Percentiles rank a stretch among this genome's conserved stretches.
Evolutionary conservation across 495 filamentous ascomycete genomes (phyloP).

Genomic region (Penicillium ochrochloron): DNA sequence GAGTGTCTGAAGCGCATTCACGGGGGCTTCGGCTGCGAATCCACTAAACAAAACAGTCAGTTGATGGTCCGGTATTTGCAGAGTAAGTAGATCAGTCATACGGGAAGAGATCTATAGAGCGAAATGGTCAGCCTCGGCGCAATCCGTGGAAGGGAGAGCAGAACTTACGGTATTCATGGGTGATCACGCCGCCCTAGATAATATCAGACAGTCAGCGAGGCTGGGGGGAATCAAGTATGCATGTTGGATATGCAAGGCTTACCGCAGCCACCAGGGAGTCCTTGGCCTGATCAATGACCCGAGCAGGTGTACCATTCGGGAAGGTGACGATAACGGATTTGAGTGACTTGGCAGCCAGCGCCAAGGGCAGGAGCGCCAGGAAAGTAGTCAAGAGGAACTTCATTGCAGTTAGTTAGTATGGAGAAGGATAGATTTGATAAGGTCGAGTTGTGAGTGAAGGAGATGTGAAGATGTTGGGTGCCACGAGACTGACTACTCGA

Average conservation of each 20-base stretch:
- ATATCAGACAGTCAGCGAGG: slow-evolving; percentile 4
- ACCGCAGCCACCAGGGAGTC: slow-evolving; percentile 69
- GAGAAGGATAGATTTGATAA: neutral
- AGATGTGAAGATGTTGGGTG: neutral
- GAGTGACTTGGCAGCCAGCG: slow-evolving; percentile 59
- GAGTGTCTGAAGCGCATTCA: slow-evolving; percentile 70
- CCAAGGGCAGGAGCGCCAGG: slow-evolving; percentile 59
- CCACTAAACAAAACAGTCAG: slow-evolving; percentile 56
- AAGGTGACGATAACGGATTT: slow-evolving; percentile 82
- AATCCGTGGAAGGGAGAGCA: neutral
- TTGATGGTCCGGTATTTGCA: neutral
- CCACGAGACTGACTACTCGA: neutral
- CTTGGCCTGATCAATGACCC: slow-evolving; percentile 70
- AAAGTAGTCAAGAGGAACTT: slow-evolving; percentile 55
- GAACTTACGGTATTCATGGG: slow-evolving; percentile 60
- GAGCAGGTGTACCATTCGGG: slow-evolving; percentile 70
- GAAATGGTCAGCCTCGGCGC: slow-evolving; percentile 16
- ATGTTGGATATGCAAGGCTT: slow-evolving; percentile 33
- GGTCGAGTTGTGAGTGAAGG: neutral
- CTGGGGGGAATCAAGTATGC: neutral
- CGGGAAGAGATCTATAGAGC: slow-evolving; percentile 54
- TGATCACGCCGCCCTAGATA: slow-evolving; percentile 41
- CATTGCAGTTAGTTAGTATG: slow-evolving; percentile 48
- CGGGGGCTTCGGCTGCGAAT: slow-evolving; percentile 74
- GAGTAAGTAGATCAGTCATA: slow-evolving; percentile 24